A percentile compares a stretch with the other conserved stretches of the same genome.
These are phyloP conservation scores for Arctostaphylos glauca DNA, from an alignment of 148 eudicot genomes.

Conservation along the genomic window DNA sequence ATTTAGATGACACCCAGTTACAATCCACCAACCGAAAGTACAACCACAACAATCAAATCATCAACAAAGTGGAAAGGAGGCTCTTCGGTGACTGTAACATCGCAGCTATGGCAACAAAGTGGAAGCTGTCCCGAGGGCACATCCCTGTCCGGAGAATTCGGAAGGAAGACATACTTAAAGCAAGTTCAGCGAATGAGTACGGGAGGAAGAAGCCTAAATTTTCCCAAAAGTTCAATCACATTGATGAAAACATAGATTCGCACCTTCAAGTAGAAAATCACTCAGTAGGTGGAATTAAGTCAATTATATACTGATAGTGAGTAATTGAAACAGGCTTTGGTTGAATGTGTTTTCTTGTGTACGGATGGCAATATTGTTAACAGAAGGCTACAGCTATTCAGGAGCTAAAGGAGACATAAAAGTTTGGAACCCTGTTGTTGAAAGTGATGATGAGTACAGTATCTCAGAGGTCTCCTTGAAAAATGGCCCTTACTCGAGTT, in stretches of 20 bases:
- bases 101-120: slow-evolving; percentile 50
- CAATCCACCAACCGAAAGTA: slow-evolving; percentile 8
- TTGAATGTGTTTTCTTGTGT: no score
- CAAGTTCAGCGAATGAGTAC: neutral
- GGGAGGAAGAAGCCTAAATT: neutral
- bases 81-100: slow-evolving; percentile 7
- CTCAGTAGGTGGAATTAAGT: neutral
- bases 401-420: no score
- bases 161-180: neutral
- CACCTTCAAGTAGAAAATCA: neutral
- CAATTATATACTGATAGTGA: no score
- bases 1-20: slow-evolving; percentile 47
- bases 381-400: no score
- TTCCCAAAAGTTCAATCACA: neutral
- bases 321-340: no score
- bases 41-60: neutral
- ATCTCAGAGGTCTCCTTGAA: neutral
- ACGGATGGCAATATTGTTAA: no score
- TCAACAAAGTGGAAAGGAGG: slow-evolving; percentile 9
- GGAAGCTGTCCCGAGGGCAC: slow-evolving; percentile 66
- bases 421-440: neutral
- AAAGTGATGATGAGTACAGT: neutral
- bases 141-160: slow-evolving; percentile 48
- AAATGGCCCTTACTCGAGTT: neutral
- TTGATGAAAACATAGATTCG: neutral